A percentile compares a stretch with the other conserved stretches of the same genome.
Conservation (phyloP, 2,329 filamentous ascomycete species). For the Samsoniella hepiali region DNA sequence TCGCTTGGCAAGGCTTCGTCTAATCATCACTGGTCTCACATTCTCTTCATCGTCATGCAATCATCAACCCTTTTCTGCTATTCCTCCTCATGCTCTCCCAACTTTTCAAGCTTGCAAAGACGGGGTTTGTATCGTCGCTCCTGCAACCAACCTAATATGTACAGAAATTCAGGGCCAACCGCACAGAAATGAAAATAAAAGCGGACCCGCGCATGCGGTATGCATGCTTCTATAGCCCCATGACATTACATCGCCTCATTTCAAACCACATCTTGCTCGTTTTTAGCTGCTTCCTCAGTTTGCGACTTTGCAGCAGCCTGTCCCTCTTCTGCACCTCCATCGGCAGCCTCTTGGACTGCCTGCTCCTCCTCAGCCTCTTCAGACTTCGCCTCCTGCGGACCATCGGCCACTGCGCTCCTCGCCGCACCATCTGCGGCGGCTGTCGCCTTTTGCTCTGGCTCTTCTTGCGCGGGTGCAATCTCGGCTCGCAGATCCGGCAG, state of each 20-base stretch:
- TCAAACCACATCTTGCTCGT: slow-evolving; percentile 11
- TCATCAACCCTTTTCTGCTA: background rate
- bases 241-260: slow-evolving; percentile 15
- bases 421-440: background rate
- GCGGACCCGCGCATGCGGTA: background rate
- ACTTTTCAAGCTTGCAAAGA: slow-evolving; percentile 9
- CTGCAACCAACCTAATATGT: slow-evolving; percentile 12
- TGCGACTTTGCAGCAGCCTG: background rate
- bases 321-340: background rate
- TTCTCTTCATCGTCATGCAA: background rate
- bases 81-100: background rate
- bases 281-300: background rate
- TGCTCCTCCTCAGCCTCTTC: background rate
- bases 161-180: slow-evolving; percentile 4
- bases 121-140: background rate
- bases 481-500: slow-evolving; percentile 52
- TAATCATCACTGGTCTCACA: background rate
- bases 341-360: background rate
- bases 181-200: background rate
- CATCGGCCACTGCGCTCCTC: background rate
- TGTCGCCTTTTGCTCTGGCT: slow-evolving; percentile 12
- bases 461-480: slow-evolving; percentile 8
- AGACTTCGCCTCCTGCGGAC: background rate
- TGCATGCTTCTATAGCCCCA: background rate
- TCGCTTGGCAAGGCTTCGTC: background rate